phyloP scores from a whole-genome alignment of 148 eudicot species.

The Linanthus parryae region DNA sequence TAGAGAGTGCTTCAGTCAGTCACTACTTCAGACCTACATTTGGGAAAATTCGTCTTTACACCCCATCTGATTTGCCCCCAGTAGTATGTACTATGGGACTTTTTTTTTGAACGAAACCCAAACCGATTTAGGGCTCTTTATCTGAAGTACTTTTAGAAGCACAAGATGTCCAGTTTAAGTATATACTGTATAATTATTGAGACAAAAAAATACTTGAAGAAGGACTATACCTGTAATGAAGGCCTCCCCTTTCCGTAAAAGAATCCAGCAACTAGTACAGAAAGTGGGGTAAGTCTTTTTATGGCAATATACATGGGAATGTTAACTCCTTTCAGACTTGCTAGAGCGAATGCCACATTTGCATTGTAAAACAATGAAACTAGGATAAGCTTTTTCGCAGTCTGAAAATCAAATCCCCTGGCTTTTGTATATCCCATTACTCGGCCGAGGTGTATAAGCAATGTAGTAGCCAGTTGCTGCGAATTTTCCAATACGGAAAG shows the following conservation, averaged over 20 bases:
- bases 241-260: constrained; percentile 75
- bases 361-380: constrained; percentile 97
- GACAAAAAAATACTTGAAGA: too few species aligned
- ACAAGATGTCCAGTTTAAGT: too few species aligned
- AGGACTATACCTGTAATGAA: constrained; percentile 64
- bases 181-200: too few species aligned
- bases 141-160: too few species aligned
- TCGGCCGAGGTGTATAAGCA: constrained; percentile 78
- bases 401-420: constrained; percentile 51
- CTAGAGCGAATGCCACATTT: constrained; percentile 95
- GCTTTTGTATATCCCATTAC: constrained; percentile 73
- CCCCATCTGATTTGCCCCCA: too few species aligned
- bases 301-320: constrained; percentile 98
- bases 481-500: constrained; percentile 10
- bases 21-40: too few species aligned
- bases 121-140: too few species aligned
- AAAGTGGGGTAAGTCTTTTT: constrained; percentile 90
- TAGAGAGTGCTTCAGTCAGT: too few species aligned
- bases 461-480: constrained; percentile 79
- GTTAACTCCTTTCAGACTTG: constrained; percentile 98
- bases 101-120: too few species aligned
- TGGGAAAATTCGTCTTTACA: too few species aligned
- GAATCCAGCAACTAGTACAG: constrained; percentile 83
- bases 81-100: too few species aligned
- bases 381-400: constrained; percentile 80